Evolutionary conservation across 805 yeast genomes (phyloP).

Genomic region (Ogataea glucozyma): DNA sequence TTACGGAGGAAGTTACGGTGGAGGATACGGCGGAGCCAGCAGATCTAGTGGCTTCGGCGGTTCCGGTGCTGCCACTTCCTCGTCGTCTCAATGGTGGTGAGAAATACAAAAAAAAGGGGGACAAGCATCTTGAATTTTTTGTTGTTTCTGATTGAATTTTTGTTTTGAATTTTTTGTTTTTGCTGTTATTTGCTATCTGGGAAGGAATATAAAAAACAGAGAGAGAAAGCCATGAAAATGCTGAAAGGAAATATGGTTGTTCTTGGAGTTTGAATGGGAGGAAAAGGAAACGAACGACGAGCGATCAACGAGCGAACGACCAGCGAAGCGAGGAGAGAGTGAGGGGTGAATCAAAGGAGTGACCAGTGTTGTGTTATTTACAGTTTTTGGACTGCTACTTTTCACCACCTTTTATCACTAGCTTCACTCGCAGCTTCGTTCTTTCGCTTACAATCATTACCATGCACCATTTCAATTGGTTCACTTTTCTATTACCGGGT

Average conservation of each 20-base stretch:
- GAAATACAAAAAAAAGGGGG: slow-evolving; percentile 9
- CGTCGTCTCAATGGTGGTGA: slow-evolving; percentile 39
- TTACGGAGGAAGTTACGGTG: slow-evolving; percentile 27
- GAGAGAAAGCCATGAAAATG: slow-evolving; percentile 8
- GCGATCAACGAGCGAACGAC: too few species aligned
- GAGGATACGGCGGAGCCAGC: slow-evolving; percentile 33
- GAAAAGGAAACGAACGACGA: slow-evolving; percentile 1
- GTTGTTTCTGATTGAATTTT: slow-evolving; percentile 5
- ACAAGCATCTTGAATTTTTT: slow-evolving; percentile 7
- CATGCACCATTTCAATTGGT: too few species aligned
- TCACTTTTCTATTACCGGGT: slow-evolving; percentile 12
- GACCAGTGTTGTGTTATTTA: too few species aligned
- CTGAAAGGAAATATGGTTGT: not conserved
- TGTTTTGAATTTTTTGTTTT: slow-evolving; percentile 9
- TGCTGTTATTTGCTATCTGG: slow-evolving; percentile 17
- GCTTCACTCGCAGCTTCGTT: too few species aligned
- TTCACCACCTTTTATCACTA: too few species aligned
- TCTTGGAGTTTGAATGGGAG: slow-evolving; percentile 12
- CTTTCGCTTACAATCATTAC: too few species aligned
- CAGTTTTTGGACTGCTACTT: too few species aligned
- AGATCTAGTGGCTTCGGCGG: slow-evolving; percentile 33
- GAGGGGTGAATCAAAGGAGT: too few species aligned
- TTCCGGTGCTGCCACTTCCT: slow-evolving; percentile 18
- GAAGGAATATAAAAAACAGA: slow-evolving; percentile 19
- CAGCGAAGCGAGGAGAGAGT: too few species aligned